Conservation (phyloP, 108 stramenopile genomes). For the Skeletonema marinoi region DNA sequence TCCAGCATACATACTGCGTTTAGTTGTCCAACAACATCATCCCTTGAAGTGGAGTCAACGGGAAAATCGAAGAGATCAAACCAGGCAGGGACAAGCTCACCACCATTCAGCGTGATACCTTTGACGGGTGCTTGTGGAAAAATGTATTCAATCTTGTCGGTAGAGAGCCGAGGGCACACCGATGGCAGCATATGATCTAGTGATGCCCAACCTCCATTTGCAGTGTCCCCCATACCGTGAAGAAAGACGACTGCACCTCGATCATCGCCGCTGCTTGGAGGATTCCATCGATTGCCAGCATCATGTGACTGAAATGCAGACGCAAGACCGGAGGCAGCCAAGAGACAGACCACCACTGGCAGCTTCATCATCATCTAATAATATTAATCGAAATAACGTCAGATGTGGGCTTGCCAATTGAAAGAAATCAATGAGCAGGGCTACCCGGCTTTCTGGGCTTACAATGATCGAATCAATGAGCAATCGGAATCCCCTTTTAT, state of each 20-base stretch:
- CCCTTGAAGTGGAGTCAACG: constrained; percentile 56
- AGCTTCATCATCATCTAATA: background rate
- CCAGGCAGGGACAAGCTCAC: constrained; percentile 70
- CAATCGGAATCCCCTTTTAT: no score
- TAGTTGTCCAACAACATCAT: constrained; percentile 56
- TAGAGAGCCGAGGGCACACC: constrained; percentile 48
- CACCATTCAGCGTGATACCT: constrained; percentile 76
- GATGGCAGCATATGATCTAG: constrained; percentile 46
- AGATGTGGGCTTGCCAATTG: no score
- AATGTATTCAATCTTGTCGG: constrained; percentile 49
- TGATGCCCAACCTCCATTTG: constrained; percentile 57
- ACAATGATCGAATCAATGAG: no score
- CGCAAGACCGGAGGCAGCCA: background rate
- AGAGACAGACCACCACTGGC: background rate
- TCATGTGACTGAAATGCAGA: background rate
- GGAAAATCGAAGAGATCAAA: constrained; percentile 85
- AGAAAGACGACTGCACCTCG: constrained; percentile 62
- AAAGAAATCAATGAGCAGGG: no score
- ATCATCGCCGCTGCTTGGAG: background rate
- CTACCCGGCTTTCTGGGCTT: no score
- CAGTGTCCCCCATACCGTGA: constrained; percentile 74
- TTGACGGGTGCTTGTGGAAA: constrained; percentile 77
- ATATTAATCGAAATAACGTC: no score
- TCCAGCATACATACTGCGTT: constrained; percentile 43
- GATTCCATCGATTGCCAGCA: background rate